Evolutionary conservation across 345 rosid genomes (phyloP), one percentile per base, ranked within the genome.

Genomic region (Citrus reticulata): DNA sequence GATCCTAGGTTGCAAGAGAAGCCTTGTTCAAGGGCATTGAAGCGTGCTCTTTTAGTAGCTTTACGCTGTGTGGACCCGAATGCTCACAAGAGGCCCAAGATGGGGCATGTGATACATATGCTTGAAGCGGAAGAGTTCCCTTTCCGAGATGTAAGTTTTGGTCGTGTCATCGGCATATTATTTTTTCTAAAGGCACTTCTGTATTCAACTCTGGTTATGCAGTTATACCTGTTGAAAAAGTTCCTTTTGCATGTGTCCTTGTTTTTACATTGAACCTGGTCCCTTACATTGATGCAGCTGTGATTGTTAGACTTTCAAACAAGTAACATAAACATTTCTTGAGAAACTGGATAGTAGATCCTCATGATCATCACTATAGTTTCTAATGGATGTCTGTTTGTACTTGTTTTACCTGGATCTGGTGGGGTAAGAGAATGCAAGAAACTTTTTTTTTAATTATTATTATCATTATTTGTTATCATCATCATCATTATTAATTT

Each of bases 21-120:
- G 86, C 99, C 99, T 42, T 88, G 95, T 27, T 80, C 93, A 14
- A 91, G 97, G 83, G 89, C 96, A 40, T 80, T 95, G 82, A 95
- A 95, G 77, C 97, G 98, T 73, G 92, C 93, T 17, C 93, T 95
- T 74, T 82, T 95, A 81, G 98, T 93, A 55, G 99, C 99, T 75
- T 75, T 93, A 32, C 91, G 96, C 67, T 95, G 99, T 79, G 95
- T 95, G 46, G 98, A 95, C 82, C 99, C 99, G 60, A 93, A 93
- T 86, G 93, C 98, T 74, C 95, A 91, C 74, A 93, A 95, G 85
- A 85, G 98, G 83, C 99, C 99, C 17, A 93, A 92, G 84, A 95
- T 93, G 96, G 97, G 98, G 72, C 97, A 95, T 84, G 93, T 93
- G 27, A 90, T 95, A 74, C 98, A 95, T 83, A 92, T 95, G 99